These are phyloP conservation scores for Eragrostis nindensis DNA, from an alignment of 176 grass and related monocot genomes.

Conservation along the genomic window DNA sequence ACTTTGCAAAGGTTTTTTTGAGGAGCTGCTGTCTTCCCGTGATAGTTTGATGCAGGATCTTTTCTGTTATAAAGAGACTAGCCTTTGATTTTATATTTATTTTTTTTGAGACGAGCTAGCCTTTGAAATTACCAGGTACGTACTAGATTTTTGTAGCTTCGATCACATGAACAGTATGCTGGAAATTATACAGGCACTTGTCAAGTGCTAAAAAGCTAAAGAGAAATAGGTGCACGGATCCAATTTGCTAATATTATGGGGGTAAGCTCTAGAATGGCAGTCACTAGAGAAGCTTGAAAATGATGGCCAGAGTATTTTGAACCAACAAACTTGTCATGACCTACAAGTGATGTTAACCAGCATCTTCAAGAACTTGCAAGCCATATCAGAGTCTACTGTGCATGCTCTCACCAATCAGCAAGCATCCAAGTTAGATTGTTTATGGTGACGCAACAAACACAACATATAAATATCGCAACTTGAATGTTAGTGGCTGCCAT, in stretches of 20 bases:
- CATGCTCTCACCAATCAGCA: conserved; percentile 15
- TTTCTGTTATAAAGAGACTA: background rate
- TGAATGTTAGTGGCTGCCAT: conserved; percentile 20
- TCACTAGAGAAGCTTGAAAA: conserved; percentile 9
- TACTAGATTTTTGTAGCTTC: background rate
- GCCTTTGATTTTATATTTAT: background rate
- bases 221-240: background rate
- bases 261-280: background rate
- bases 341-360: conserved; percentile 35
- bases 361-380: background rate
- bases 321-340: conserved; percentile 31
- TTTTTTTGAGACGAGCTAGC: too few relatives aligned
- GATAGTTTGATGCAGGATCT: conserved; percentile 28
- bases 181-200: background rate
- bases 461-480: conserved; percentile 14
- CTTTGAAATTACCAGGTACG: too few relatives aligned
- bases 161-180: background rate
- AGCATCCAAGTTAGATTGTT: background rate
- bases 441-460: conserved; percentile 19
- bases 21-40: conserved; percentile 14
- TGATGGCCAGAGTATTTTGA: background rate
- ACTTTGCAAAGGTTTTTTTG: background rate
- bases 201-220: background rate
- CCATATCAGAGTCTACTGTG: background rate
- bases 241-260: background rate